Base-by-base conservation (phyloP, 495 filamentous ascomycete species). In the Tricharina praecox region DNA sequence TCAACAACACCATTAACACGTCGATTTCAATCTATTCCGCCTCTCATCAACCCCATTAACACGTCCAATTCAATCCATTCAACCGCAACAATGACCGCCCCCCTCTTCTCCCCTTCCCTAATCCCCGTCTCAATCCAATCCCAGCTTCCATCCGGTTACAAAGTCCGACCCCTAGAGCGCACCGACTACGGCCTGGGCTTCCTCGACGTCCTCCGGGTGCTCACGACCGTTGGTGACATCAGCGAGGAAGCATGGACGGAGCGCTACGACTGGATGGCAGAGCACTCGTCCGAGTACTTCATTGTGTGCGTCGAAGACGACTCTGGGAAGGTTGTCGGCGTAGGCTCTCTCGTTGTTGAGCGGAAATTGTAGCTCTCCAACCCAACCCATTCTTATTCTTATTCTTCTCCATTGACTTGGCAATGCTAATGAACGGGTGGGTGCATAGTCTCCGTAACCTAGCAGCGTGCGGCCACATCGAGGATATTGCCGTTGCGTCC, bases 401-500 rank as follows among this genome's bases (percentile, higher is more conserved):
- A n/a, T 7, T 5, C 7, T 49, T n/a, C 15, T 32, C 10, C 28
- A n/a, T n/a, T n/a, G n/a, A n/a, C n/a, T n/a, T n/a, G n/a, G n/a
- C n/a, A n/a, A n/a, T n/a, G n/a, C n/a, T n/a, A n/a, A n/a, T n/a
- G n/a, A n/a, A n/a, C n/a, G n/a, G n/a, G n/a, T n/a, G 28, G 13
- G 28, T 39, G 5, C 19, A 8, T 39, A 7, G 8, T 21, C 80
- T 85, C 55, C 79, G 84, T 52, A 73, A 74, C 44, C 70, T 83
- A 39, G 80, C 78, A 18, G 52, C 72, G 4, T 86, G 94, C n/a
- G 90, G 88, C 1, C 90, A 97, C 62, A 93, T 97, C 66, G 90
- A 97, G 66, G 90, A 97, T 64, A 95, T 97, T 65, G 85, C 90
- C 5, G 88, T 97, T 20, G 76, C 80, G 51, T 82, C 85, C 64